Base-by-base conservation (phyloP, 1,139 yeast species). In the Yarrowia galli region DNA sequence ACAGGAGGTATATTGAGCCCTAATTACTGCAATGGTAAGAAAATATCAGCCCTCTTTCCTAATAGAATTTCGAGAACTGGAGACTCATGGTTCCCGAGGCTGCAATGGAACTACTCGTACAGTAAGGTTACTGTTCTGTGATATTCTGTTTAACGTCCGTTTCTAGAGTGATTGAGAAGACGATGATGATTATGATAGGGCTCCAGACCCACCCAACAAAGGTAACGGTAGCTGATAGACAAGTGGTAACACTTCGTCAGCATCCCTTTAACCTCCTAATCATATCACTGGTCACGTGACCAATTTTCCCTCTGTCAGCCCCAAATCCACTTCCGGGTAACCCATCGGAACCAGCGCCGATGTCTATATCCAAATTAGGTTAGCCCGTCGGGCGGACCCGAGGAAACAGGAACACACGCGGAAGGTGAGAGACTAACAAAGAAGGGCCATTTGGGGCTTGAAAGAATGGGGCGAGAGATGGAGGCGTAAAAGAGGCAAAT, bases 331-430 rank as follows among this genome's bases (percentile, higher is more conserved):
- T 15, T 0, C 49, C 28, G 49, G 49, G 28, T 25, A 46, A 25
- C 51, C n/a, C 12, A 7, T 48, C 38, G 38, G 54, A 28, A n/a
- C 5, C 20, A 4, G 22, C 9, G 53, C 36, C 53, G 53, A 16
- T 4, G 20, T n/a, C 16, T 22, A 6, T n/a, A n/a, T 4, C 1
- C 7, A 35, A 35, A 20, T 13, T 18, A 53, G 60, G 60, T 53
- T 53, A 15, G 45, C 8, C 60, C 60, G 60, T 53, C 60, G 60
- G 60, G 18, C 32, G 25, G 28, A 12, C 60, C 60, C 16, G 32
- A 16, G 60, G 60, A 38, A 53, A 22, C 45, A 22, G 60, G 42
- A 51, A 35, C 28, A 32, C 13, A 32, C 56, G 40, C 56, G 56
- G 56, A 18, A 49, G 35, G 40, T 3, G 18, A 6, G 25, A 18